phyloP scores from a whole-genome alignment of 1,284 basidiomycete genomes.

The Mycosarcoma maydis region DNA sequence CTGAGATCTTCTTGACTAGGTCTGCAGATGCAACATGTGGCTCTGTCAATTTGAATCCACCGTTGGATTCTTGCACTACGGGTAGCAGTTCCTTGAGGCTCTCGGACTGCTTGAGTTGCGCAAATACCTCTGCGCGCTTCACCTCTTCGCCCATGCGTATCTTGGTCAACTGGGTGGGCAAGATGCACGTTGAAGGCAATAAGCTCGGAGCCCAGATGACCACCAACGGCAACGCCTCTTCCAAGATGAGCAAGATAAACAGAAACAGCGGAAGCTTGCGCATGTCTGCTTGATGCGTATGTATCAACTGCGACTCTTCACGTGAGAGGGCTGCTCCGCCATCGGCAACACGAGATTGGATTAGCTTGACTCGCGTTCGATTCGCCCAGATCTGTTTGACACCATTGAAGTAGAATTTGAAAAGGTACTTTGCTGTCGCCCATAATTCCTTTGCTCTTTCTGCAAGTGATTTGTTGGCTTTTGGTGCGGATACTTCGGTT shows the following conservation, averaged over 20 bases:
- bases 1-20: slow-evolving; percentile 18
- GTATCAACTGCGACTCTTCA: slow-evolving; percentile 55
- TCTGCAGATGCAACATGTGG: slow-evolving; percentile 10
- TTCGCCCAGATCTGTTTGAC: slow-evolving; percentile 66
- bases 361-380: slow-evolving; percentile 36
- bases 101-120: slow-evolving; percentile 19
- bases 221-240: slow-evolving; percentile 83
- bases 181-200: slow-evolving; percentile 84
- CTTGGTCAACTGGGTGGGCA: slow-evolving; percentile 78
- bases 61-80: slow-evolving; percentile 4
- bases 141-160: slow-evolving; percentile 59
- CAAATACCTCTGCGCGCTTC: slow-evolving; percentile 44
- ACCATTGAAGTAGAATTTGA: slow-evolving; percentile 65
- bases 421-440: slow-evolving; percentile 62
- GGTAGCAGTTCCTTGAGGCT: slow-evolving; percentile 33
- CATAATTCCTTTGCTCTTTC: slow-evolving; percentile 48
- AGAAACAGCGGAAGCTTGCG: slow-evolving; percentile 81
- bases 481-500: slow-evolving; percentile 9
- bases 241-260: slow-evolving; percentile 77
- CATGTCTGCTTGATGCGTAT: slow-evolving; percentile 57
- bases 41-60: slow-evolving; percentile 1
- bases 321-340: slow-evolving; percentile 40
- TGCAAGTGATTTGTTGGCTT: slow-evolving; percentile 26
- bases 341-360: slow-evolving; percentile 30
- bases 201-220: slow-evolving; percentile 85